A percentile compares a stretch with the other conserved stretches of the same genome.
Evolutionary conservation across 192 early-diverging fungal species (phyloP).

Genomic region (Gaertneriomyces semiglobifer): DNA sequence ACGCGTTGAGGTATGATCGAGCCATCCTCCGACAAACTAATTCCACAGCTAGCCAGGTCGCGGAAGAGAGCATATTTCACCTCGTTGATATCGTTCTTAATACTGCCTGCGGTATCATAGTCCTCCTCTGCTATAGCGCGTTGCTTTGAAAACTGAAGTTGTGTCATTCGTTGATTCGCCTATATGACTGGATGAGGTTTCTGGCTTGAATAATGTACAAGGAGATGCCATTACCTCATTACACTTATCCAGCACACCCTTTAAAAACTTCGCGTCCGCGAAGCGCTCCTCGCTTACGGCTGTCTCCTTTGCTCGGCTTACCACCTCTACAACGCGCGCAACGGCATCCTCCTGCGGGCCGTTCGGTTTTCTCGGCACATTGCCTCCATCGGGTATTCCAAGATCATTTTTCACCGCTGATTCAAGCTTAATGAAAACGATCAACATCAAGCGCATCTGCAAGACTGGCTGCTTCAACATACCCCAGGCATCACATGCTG

Average conservation of each 20-base stretch:
- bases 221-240: slow-evolving; percentile 41
- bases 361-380: too few species aligned
- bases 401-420: too few species aligned
- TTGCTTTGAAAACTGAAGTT: slow-evolving; percentile 53
- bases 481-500: slow-evolving; percentile 27
- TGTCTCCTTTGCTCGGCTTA: not conserved
- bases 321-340: not conserved
- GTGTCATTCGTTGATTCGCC: slow-evolving; percentile 48
- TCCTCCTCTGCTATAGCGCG: slow-evolving; percentile 66
- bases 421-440: too few species aligned
- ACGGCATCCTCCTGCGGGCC: too few species aligned
- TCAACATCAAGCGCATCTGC: too few species aligned
- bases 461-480: not conserved
- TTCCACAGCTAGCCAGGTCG: slow-evolving; percentile 2
- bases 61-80: not conserved
- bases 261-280: slow-evolving; percentile 59
- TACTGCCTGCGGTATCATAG: slow-evolving; percentile 69
- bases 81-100: slow-evolving; percentile 50
- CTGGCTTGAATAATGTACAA: slow-evolving; percentile 2
- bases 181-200: slow-evolving; percentile 16
- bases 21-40: not conserved
- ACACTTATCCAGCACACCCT: slow-evolving; percentile 46
- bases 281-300: slow-evolving; percentile 56
- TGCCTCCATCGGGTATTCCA: too few species aligned
- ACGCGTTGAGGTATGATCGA: not conserved